These are phyloP conservation scores for Papiliotrema flavescens DNA, from an alignment of 1,284 basidiomycete genomes.

Conservation along the genomic window DNA sequence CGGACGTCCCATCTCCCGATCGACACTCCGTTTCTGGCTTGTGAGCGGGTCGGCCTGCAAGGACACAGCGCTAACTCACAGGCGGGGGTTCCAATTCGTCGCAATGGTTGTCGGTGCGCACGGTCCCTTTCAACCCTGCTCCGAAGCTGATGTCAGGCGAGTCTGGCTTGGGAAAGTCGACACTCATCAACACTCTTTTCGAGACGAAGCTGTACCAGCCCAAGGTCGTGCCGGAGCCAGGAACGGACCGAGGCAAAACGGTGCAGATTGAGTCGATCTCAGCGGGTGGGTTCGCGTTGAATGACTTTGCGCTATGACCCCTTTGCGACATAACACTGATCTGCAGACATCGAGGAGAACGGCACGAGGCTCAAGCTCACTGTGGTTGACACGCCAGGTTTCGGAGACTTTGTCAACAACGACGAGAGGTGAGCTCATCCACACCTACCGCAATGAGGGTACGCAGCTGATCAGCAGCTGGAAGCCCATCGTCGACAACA, in stretches of 20 bases:
- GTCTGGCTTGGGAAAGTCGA: constrained; percentile 95
- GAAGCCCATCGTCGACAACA: constrained; percentile 96
- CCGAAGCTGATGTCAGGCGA: constrained; percentile 63
- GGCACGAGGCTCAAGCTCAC: constrained; percentile 89
- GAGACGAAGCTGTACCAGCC: constrained; percentile 88
- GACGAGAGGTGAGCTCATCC: constrained; percentile 71
- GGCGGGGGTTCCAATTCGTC: constrained; percentile 93
- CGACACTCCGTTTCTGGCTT: too few species aligned
- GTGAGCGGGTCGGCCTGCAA: too few species aligned
- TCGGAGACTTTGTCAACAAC: constrained; percentile 97
- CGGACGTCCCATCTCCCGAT: background rate
- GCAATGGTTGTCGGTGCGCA: constrained; percentile 85
- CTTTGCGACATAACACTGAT: constrained; percentile 13
- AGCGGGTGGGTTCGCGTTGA: constrained; percentile 62
- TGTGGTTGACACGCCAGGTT: constrained; percentile 96
- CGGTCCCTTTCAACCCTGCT: constrained; percentile 2
- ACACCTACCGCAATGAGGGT: background rate
- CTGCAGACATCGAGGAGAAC: constrained; percentile 91
- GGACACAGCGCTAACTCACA: constrained; percentile 10
- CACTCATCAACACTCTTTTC: constrained; percentile 95
- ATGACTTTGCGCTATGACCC: background rate
- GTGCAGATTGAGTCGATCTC: constrained; percentile 95
- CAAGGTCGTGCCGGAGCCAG: constrained; percentile 75
- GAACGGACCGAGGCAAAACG: constrained; percentile 81
- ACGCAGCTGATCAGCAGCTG: constrained; percentile 57